Evolutionary conservation across 805 yeast species (phyloP), one percentile per base, ranked within the genome.

Genomic region (Lachancea waltii): DNA sequence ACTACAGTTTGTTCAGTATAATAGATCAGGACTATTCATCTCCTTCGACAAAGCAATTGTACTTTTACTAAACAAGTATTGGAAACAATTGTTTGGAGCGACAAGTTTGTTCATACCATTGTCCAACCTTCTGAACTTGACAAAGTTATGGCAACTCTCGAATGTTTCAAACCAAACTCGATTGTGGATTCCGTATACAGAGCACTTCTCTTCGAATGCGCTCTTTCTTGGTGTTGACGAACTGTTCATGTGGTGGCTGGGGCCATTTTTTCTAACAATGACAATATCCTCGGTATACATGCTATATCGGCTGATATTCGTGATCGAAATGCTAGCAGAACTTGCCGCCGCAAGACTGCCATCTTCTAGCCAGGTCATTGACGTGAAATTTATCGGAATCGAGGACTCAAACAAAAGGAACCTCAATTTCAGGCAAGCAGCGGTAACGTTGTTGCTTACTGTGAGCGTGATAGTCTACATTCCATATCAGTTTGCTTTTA

Each of bases 401-500:
- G 18, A 22, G 11, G 7, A n/a, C 10, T 16, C 26, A 3, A 17
- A 15, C 15, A 16, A n/a, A 7, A 27, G 22, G 7, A 2, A 5
- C 14, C 22, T 17, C 7, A 28, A 29, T 14, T 21, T 29, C 16
- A 20, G 63, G 7, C 53, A 63, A 33, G 5, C 51, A 3, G 5
- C 68, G n/a, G 62, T 69, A 1, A 58, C 67, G 3, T 41, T 63
- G 0, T 30, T 67, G 0, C 47, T 79, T 9, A 43, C 75, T 3
- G 44, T 66, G 0, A 56, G 69, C 15, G 80, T 82, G 3, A 64
- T 78, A 21, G 60, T 80, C 17, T 82, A 79, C 52, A 62, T 85
- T 10, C 96, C 96, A 0, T 87, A 79, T 53, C 95, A 87, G 54
- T 71, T 86, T 54, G 89, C 85, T 1, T 85, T 72, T 50, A 63